Evolutionary conservation across 345 rosid genomes (phyloP).

Genomic region (Gossypium turneri): DNA sequence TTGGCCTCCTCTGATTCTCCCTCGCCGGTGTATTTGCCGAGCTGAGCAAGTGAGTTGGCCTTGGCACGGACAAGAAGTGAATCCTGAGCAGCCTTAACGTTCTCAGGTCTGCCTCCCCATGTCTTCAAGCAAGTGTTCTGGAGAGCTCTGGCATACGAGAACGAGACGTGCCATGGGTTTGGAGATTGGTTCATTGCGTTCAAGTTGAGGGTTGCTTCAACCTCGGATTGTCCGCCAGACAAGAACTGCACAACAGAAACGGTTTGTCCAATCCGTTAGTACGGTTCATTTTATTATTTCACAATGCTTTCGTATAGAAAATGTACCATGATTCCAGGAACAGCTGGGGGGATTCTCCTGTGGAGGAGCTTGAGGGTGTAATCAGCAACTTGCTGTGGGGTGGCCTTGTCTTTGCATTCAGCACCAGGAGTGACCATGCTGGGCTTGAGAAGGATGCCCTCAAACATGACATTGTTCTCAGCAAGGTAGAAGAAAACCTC

Average conservation of each 20-base stretch:
- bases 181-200: constrained; percentile 93
- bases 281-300: not conserved
- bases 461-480: constrained; percentile 92
- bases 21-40: constrained; percentile 24
- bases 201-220: constrained; percentile 92
- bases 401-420: constrained; percentile 79
- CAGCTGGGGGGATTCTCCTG: constrained; percentile 82
- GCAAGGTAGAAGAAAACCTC: constrained; percentile 97
- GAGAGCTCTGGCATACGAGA: constrained; percentile 94
- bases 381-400: constrained; percentile 74
- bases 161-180: constrained; percentile 94
- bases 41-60: constrained; percentile 89
- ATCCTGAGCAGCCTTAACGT: constrained; percentile 78
- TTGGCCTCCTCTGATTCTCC: constrained; percentile 93
- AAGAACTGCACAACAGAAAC: constrained; percentile 58
- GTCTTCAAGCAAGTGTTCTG: constrained; percentile 94
- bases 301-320: not conserved
- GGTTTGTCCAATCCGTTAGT: not conserved
- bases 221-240: constrained; percentile 99
- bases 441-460: constrained; percentile 95
- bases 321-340: constrained; percentile 96
- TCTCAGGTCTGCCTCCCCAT: constrained; percentile 89
- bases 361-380: constrained; percentile 95
- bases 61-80: constrained; percentile 65
- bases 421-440: constrained; percentile 99